Evolutionary conservation across 1,284 basidiomycete genomes (phyloP).

Genomic region (Apiotrichum sp.): DNA sequence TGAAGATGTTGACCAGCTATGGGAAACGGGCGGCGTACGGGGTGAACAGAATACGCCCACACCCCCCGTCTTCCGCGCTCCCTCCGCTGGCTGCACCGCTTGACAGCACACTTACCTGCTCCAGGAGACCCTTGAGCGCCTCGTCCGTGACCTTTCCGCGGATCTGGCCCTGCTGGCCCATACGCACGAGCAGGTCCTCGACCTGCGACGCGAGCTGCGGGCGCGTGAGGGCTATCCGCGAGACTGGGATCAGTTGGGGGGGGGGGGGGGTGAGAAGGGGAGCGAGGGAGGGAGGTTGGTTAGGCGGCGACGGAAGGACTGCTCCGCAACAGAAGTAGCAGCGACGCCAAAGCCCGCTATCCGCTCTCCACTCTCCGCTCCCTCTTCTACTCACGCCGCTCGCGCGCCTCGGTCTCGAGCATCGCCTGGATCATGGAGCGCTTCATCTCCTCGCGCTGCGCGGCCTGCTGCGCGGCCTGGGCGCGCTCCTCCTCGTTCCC

Average conservation of each 20-base stretch:
- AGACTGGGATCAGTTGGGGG: slow-evolving; percentile 52
- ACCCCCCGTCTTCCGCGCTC: no score
- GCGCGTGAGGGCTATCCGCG: slow-evolving; percentile 87
- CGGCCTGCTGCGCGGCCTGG: slow-evolving; percentile 41
- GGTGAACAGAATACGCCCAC: no score
- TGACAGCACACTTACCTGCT: slow-evolving; percentile 60
- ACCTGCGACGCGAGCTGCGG: slow-evolving; percentile 81
- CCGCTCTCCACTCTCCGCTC: no score
- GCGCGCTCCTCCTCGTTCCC: slow-evolving; percentile 34
- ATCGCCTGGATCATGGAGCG: slow-evolving; percentile 73
- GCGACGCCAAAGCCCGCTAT: no score
- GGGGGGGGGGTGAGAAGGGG: no score
- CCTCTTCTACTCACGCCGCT: slow-evolving; percentile 64
- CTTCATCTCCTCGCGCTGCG: slow-evolving; percentile 58
- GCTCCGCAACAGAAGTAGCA: no score
- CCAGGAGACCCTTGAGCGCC: slow-evolving; percentile 83
- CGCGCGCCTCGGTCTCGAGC: slow-evolving; percentile 77
- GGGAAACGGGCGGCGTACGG: no score
- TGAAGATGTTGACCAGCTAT: no score
- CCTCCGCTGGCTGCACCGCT: not conserved
- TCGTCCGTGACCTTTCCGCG: slow-evolving; percentile 76
- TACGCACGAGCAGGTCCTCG: slow-evolving; percentile 74
- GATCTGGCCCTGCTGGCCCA: slow-evolving; percentile 90
- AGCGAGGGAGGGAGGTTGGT: no score
- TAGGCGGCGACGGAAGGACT: no score